These are phyloP conservation scores for Periconia sp. DNA, from an alignment of 2,329 filamentous ascomycete genomes.

Conservation along the genomic window DNA sequence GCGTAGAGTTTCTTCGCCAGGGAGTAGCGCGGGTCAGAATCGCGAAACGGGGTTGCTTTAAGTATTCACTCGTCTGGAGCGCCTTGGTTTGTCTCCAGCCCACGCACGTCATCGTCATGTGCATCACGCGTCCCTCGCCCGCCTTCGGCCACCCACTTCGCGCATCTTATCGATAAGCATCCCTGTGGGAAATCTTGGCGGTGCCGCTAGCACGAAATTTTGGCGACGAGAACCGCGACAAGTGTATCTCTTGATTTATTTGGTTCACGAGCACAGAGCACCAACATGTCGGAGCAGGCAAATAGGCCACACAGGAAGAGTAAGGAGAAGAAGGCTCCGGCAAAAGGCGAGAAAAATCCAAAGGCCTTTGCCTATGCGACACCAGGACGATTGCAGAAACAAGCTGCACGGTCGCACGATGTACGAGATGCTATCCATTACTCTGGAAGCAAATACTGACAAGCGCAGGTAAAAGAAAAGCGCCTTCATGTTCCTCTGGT, in stretches of 20 bases:
- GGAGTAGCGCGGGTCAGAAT: not conserved
- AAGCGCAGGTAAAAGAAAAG: conserved; percentile 83
- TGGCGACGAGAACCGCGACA: conserved; percentile 18
- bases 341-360: conserved; percentile 75
- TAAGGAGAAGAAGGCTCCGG: conserved; percentile 85
- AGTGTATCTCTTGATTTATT: too few species aligned
- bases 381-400: conserved; percentile 79
- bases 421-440: conserved; percentile 48
- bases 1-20: not conserved
- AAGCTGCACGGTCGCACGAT: conserved; percentile 75
- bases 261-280: too few species aligned
- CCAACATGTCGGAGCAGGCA: conserved; percentile 61
- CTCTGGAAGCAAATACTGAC: conserved; percentile 10
- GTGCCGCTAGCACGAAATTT: conserved; percentile 41
- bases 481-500: conserved; percentile 94
- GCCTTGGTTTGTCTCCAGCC: conserved; percentile 3
- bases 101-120: conserved; percentile 16
- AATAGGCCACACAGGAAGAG: conserved; percentile 85
- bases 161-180: conserved; percentile 42
- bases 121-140: conserved; percentile 10
- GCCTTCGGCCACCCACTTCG: conserved; percentile 20
- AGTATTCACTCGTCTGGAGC: not conserved
- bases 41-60: not conserved
- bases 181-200: conserved; percentile 35
- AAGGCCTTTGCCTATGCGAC: conserved; percentile 89